These are phyloP conservation scores for Alternaria arborescens DNA, from an alignment of 2,329 filamentous ascomycete genomes.

Conservation along the genomic window DNA sequence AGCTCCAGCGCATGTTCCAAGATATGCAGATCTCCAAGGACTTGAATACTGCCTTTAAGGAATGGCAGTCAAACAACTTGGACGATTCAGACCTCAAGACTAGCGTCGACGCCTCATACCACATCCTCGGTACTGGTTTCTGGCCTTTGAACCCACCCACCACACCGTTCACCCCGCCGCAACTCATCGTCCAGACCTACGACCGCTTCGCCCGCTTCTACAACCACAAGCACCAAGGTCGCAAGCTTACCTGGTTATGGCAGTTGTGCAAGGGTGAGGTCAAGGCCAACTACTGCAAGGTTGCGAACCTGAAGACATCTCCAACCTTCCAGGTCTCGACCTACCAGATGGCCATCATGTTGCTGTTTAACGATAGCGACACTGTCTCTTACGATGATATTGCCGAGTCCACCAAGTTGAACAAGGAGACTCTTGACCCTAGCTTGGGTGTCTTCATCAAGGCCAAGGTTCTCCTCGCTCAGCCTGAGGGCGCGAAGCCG, in stretches of 20 bases:
- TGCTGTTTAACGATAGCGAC: constrained; percentile 94
- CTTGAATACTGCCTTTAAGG: constrained; percentile 87
- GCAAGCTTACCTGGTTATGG: constrained; percentile 98
- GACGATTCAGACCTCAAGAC: constrained; percentile 72
- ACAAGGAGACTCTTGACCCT: constrained; percentile 83
- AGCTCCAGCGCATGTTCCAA: constrained; percentile 99
- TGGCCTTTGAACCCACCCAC: constrained; percentile 91
- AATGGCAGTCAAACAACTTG: constrained; percentile 73
- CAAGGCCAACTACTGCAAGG: constrained; percentile 89
- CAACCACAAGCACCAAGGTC: constrained; percentile 93
- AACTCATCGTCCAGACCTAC: constrained; percentile 84
- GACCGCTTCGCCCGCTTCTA: constrained; percentile 93
- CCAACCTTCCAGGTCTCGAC: constrained; percentile 98
- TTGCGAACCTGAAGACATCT: constrained; percentile 72
- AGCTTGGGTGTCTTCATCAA: constrained; percentile 88
- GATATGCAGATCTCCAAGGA: constrained; percentile 99
- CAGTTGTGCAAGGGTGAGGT: constrained; percentile 97
- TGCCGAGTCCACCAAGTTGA: constrained; percentile 78
- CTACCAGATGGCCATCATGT: constrained; percentile 95
- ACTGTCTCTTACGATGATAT: constrained; percentile 89
- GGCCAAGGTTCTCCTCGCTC: constrained; percentile 83
- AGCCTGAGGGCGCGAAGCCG: constrained; percentile 76
- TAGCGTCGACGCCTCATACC: constrained; percentile 84
- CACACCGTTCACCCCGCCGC: constrained; percentile 87
- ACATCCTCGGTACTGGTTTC: constrained; percentile 94